Evolutionary conservation across 1,284 basidiomycete species (phyloP).

Genomic region (Leccinum variabile): DNA sequence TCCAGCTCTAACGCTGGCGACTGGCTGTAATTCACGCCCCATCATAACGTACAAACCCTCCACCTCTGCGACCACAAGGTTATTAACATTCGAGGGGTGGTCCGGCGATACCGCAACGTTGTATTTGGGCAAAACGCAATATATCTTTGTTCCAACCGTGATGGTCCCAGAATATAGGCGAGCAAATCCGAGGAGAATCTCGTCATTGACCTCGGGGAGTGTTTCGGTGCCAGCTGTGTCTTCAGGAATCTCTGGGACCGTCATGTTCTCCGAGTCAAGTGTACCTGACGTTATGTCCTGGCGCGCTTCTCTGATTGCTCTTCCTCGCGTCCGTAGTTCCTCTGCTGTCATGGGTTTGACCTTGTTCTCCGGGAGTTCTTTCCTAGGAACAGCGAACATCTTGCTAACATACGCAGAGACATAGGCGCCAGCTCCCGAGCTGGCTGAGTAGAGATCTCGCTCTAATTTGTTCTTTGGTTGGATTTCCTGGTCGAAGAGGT

Average conservation of each 20-base stretch:
- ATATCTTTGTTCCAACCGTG: conserved; percentile 61
- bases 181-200: conserved; percentile 88
- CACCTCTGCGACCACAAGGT: conserved; percentile 64
- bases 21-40: conserved; percentile 89
- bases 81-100: conserved; percentile 72
- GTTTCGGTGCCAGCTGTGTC: conserved; percentile 16
- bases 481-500: conserved; percentile 55
- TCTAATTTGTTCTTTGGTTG: conserved; percentile 80
- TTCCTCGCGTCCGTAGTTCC: conserved; percentile 77
- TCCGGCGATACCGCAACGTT: conserved; percentile 62
- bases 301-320: conserved; percentile 57
- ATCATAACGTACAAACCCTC: conserved; percentile 95
- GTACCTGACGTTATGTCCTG: conserved; percentile 35
- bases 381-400: conserved; percentile 89
- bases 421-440: conserved; percentile 54
- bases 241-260: conserved; percentile 23
- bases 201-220: conserved; percentile 39
- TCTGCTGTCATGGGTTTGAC: conserved; percentile 79
- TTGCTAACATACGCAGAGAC: conserved; percentile 95
- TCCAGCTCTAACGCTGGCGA: conserved; percentile 86
- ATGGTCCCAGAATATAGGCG: conserved; percentile 92
- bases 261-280: conserved; percentile 23
- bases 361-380: conserved; percentile 86
- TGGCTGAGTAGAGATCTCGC: conserved; percentile 76
- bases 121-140: conserved; percentile 90